Percentiles rank a stretch among this genome's conserved stretches.
Conservation (phyloP, 257 asterid genomes). For the Misopates orontium region DNA sequence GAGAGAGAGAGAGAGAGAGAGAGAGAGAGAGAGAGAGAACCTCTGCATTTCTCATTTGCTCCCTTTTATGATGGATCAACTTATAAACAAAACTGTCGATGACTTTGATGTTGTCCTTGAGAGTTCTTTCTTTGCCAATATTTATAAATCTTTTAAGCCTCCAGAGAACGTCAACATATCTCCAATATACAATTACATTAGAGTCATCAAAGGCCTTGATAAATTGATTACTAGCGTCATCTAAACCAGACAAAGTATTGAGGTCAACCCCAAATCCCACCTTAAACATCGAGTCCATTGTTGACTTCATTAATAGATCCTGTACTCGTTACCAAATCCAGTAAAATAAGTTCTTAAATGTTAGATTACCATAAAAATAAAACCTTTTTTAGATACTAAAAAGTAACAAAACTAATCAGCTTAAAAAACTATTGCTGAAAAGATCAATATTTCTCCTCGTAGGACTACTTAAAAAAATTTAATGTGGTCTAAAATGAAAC, state of each 20-base stretch:
- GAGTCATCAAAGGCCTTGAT: constrained; percentile 58
- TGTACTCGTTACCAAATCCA: constrained; percentile 41
- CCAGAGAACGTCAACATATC: constrained; percentile 60
- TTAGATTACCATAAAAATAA: constrained; percentile 3
- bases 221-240: constrained; percentile 43
- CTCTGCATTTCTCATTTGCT: constrained; percentile 42
- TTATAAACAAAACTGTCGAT: constrained; percentile 44
- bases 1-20: neutral
- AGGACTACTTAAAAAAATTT: too few relatives aligned
- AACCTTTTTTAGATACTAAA: too few relatives aligned
- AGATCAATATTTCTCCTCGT: too few relatives aligned
- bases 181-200: constrained; percentile 45
- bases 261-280: constrained; percentile 59
- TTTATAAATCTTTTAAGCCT: constrained; percentile 44
- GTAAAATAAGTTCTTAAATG: neutral
- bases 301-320: constrained; percentile 54
- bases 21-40: neutral
- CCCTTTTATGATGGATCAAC: constrained; percentile 45
- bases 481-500: too few relatives aligned
- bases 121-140: constrained; percentile 51
- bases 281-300: constrained; percentile 54
- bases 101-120: constrained; percentile 40
- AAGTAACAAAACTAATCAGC: too few relatives aligned
- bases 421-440: too few relatives aligned
- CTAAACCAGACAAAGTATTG: constrained; percentile 50